Conservation (phyloP, 1,284 basidiomycete species). For the Pseudozyma sp. region DNA sequence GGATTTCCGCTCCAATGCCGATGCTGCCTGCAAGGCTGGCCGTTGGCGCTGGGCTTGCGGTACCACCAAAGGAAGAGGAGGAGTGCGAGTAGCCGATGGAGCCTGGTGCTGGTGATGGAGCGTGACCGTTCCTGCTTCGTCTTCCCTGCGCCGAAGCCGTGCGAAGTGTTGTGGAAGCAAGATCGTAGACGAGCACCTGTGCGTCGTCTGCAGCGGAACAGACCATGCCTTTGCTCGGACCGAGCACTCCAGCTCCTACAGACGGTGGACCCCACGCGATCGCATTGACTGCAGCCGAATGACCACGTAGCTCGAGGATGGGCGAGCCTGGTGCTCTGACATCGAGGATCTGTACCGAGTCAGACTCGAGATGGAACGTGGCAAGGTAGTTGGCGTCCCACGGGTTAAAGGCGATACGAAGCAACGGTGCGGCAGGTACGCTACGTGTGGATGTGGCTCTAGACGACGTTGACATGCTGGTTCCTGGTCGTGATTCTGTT, state of each 20-base stretch:
- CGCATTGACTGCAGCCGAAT: conserved; percentile 64
- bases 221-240: conserved; percentile 68
- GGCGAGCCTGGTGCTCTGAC: conserved; percentile 67
- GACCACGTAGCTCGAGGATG: conserved; percentile 66
- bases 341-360: conserved; percentile 67
- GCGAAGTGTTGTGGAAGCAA: conserved; percentile 64
- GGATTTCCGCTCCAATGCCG: conserved; percentile 62
- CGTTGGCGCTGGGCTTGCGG: conserved; percentile 40
- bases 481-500: conserved; percentile 52
- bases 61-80: conserved; percentile 42
- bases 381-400: conserved; percentile 69
- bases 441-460: conserved; percentile 40
- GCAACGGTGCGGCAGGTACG: conserved; percentile 53
- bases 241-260: conserved; percentile 49
- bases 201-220: conserved; percentile 67
- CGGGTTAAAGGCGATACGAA: conserved; percentile 69
- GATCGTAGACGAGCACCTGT: conserved; percentile 67
- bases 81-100: conserved; percentile 46
- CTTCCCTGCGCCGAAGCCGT: conserved; percentile 66
- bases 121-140: conserved; percentile 62
- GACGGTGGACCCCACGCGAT: conserved; percentile 68
- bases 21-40: conserved; percentile 47
- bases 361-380: conserved; percentile 67
- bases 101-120: conserved; percentile 52
- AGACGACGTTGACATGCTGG: conserved; percentile 46